A percentile compares a stretch with the other conserved stretches of the same genome.
These are phyloP conservation scores for Microcos paniculata DNA, from an alignment of 345 rosid species.

Conservation along the genomic window DNA sequence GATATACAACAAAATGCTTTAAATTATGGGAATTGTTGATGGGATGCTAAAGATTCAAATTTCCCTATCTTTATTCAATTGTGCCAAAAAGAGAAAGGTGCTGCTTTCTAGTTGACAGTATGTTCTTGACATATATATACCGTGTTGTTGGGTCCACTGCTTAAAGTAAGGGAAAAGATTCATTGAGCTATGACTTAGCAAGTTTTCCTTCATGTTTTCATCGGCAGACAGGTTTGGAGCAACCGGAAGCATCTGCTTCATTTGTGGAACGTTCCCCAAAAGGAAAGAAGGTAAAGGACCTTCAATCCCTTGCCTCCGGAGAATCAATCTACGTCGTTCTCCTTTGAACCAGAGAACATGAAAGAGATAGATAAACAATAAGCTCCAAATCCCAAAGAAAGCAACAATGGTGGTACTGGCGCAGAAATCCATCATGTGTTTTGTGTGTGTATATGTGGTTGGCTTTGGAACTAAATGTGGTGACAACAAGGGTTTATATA, in stretches of 20 bases:
- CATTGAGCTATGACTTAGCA: neutral
- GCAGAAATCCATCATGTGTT: neutral
- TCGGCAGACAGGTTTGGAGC: neutral
- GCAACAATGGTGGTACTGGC: no score
- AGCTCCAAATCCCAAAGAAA: neutral
- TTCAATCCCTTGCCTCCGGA: slow-evolving; percentile 7
- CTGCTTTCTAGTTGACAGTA: no score
- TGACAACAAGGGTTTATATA: no score
- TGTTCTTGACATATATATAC: neutral
- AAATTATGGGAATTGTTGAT: no score
- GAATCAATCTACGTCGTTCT: slow-evolving; percentile 6
- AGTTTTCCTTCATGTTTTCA: neutral
- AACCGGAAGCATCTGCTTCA: slow-evolving; percentile 3
- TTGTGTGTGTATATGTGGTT: no score
- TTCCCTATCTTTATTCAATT: no score
- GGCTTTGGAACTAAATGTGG: no score
- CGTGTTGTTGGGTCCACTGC: slow-evolving; percentile 8
- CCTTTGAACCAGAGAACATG: neutral
- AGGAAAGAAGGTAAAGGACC: slow-evolving; percentile 9
- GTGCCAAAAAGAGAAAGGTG: no score
- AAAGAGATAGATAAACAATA: neutral
- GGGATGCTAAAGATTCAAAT: no score
- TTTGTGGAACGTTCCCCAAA: slow-evolving; percentile 6
- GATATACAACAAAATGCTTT: no score
- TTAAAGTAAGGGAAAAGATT: slow-evolving; percentile 7